phyloP scores from a whole-genome alignment of 176 grass and related monocot species.

The Pontederia crassipes region DNA sequence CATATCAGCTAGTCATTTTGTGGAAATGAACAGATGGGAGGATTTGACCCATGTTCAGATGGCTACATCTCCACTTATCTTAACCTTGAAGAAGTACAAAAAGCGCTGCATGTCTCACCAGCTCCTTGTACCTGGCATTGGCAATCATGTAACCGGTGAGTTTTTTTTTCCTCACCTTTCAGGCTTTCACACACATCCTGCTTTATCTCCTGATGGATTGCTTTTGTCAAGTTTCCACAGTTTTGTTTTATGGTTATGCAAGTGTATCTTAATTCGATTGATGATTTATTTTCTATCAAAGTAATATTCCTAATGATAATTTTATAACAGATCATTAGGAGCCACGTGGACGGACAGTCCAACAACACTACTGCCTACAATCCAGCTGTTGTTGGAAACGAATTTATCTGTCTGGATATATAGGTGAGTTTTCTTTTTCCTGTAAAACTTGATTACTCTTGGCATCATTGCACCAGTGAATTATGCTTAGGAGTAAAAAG shows the following conservation, averaged over 20 bases:
- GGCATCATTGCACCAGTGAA: background rate
- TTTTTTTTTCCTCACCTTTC: no score
- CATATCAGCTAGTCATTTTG: no score
- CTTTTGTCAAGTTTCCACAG: no score
- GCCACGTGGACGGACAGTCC: background rate
- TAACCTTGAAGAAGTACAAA: conserved; percentile 40
- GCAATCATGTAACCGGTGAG: conserved; percentile 17
- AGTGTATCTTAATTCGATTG: background rate
- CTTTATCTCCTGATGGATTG: no score
- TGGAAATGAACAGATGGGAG: conserved; percentile 1
- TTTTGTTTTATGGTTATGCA: conserved; percentile 8
- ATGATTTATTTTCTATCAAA: background rate
- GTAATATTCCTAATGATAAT: background rate
- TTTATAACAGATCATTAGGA: background rate
- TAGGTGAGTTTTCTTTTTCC: background rate
- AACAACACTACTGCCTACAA: background rate
- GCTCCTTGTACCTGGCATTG: conserved; percentile 5
- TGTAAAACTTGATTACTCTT: background rate
- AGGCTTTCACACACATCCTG: no score
- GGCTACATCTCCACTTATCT: conserved; percentile 20
- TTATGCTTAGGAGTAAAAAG: background rate
- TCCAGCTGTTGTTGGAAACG: background rate
- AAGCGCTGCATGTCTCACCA: conserved; percentile 26
- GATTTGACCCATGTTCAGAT: background rate
- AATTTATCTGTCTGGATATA: background rate